Conservation (phyloP, 257 asterid genomes). For the Gynochthodes officinalis region DNA sequence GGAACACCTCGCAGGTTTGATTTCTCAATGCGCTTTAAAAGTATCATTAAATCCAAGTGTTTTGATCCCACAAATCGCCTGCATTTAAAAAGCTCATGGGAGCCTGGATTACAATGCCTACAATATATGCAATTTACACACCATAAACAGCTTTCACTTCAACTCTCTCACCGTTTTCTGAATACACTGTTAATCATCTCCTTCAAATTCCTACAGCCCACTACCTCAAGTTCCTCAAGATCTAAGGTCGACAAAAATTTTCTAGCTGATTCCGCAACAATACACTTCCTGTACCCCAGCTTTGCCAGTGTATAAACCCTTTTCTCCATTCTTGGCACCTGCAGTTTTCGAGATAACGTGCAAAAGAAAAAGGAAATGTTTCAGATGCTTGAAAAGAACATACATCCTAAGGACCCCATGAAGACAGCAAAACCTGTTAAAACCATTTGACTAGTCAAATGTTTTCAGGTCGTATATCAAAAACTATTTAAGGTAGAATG, state of each 20-base stretch:
- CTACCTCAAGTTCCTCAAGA: constrained; percentile 49
- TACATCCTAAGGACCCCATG: too few species aligned
- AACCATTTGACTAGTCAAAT: too few species aligned
- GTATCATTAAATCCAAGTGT: too few species aligned
- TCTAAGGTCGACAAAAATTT: constrained; percentile 36
- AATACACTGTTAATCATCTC: constrained; percentile 84
- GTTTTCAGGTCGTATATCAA: too few species aligned
- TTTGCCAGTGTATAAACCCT: constrained; percentile 68
- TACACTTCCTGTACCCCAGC: constrained; percentile 78
- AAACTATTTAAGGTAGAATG: neutral
- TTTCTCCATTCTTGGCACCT: constrained; percentile 90
- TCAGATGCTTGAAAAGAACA: neutral
- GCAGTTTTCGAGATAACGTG: neutral
- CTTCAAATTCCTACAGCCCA: constrained; percentile 72
- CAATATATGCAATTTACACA: neutral
- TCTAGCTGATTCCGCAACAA: constrained; percentile 64
- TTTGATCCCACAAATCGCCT: neutral
- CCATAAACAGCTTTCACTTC: neutral
- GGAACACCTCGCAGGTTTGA: too few species aligned
- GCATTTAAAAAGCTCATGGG: neutral
- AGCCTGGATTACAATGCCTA: neutral
- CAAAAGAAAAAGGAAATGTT: neutral
- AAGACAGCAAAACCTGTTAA: neutral
- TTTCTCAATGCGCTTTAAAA: too few species aligned
- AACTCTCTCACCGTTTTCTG: constrained; percentile 21